A percentile compares a stretch with the other conserved stretches of the same genome.
Conservation (phyloP, 2,329 filamentous ascomycete genomes). For the Neofusicoccum parvum region DNA sequence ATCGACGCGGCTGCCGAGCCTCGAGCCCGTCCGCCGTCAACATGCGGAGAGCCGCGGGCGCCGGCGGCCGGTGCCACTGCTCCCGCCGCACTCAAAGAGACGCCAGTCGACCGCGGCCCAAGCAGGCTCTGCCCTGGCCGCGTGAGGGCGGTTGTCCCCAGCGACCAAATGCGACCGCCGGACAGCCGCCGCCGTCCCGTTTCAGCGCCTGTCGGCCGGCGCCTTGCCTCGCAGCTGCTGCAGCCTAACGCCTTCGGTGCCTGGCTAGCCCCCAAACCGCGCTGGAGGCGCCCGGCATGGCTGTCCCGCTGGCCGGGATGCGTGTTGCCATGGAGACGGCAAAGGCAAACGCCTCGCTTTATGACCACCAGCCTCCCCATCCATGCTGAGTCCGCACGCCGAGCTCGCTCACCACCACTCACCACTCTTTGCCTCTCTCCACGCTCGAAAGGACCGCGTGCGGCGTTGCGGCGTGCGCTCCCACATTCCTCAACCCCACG, state of each 20-base stretch:
- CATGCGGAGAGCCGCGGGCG: background rate
- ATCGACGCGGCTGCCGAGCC: background rate
- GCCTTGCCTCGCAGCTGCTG: too few species aligned
- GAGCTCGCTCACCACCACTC: background rate
- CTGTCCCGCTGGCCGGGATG: slow-evolving; percentile 4
- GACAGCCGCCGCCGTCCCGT: background rate
- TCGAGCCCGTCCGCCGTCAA: background rate
- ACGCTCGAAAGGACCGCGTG: background rate
- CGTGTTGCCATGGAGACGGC: slow-evolving; percentile 12
- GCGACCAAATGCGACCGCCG: slow-evolving; percentile 1
- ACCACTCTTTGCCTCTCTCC: background rate
- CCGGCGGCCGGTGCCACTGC: background rate
- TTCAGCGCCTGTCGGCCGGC: background rate
- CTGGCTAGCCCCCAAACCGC: background rate
- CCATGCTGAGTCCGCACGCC: background rate
- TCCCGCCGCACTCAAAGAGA: too few species aligned
- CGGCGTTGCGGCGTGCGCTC: background rate
- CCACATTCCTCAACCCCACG: slow-evolving; percentile 1
- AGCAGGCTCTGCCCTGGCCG: background rate
- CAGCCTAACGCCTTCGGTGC: slow-evolving; percentile 10
- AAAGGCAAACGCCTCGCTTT: background rate
- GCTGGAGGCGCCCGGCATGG: background rate
- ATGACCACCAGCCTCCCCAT: slow-evolving; percentile 16
- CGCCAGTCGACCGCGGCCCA: background rate
- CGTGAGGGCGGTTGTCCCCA: background rate